Evolutionary conservation across 768 basidiomycete genomes (phyloP).

Genomic region (Boletus tylopilopsis): DNA sequence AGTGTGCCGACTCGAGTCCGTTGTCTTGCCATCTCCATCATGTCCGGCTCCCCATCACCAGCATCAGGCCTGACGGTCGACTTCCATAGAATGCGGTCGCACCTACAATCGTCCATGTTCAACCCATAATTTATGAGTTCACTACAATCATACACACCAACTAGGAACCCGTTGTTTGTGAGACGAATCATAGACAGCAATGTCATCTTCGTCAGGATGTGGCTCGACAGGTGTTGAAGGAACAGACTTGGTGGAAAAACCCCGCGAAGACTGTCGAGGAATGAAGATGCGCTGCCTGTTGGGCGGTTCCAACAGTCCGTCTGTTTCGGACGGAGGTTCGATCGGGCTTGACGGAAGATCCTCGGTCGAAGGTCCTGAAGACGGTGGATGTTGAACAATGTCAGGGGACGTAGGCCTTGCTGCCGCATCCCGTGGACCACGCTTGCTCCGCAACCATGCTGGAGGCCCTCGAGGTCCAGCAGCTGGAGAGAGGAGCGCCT

Average conservation of each 20-base stretch:
- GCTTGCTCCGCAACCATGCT: conserved; percentile 28
- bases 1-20: conserved; percentile 52
- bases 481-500: conserved; percentile 41
- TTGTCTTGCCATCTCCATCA: conserved; percentile 29
- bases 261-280: conserved; percentile 26
- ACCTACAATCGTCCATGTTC: conserved; percentile 43
- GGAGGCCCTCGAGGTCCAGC: conserved; percentile 29
- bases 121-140: neutral
- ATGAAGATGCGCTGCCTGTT: conserved; percentile 20
- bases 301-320: conserved; percentile 17
- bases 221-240: conserved; percentile 35
- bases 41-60: conserved; percentile 39
- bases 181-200: conserved; percentile 78
- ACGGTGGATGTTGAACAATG: conserved; percentile 25
- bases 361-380: conserved; percentile 23
- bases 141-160: conserved; percentile 49
- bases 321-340: conserved; percentile 10
- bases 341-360: conserved; percentile 22
- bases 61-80: conserved; percentile 54
- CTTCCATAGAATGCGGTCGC: conserved; percentile 83
- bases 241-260: conserved; percentile 27
- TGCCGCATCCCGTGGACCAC: conserved; percentile 8
- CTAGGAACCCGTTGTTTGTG: conserved; percentile 80
- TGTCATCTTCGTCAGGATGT: conserved; percentile 40
- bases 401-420: conserved; percentile 20